phyloP scores from a whole-genome alignment of 257 asterid species.

The Phtheirospermum japonicum region DNA sequence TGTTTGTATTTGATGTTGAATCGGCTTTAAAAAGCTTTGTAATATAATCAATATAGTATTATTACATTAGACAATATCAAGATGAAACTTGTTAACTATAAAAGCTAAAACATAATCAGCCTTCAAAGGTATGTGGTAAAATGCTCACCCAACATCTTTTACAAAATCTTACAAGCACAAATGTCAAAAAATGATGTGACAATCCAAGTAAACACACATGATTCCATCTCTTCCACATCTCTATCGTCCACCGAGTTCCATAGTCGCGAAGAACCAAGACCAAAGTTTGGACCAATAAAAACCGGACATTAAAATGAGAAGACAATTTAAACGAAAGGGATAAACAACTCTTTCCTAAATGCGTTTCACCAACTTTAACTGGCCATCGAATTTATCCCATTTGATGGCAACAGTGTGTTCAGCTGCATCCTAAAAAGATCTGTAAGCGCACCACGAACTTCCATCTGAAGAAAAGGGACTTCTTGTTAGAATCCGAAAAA shows the following conservation, averaged over 20 bases:
- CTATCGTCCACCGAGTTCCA: slow-evolving; percentile 1
- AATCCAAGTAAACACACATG: slow-evolving; percentile 18
- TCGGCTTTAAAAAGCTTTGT: too few relatives aligned
- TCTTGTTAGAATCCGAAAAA: neutral
- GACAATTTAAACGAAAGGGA: neutral
- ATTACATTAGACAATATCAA: too few relatives aligned
- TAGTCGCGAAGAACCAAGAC: slow-evolving; percentile 13
- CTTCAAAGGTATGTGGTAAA: neutral
- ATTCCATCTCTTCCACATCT: slow-evolving; percentile 24
- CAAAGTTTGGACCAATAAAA: slow-evolving; percentile 19
- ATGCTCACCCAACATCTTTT: slow-evolving; percentile 11
- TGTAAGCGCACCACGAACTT: slow-evolving; percentile 84
- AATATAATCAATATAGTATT: neutral
- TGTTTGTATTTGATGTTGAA: too few relatives aligned
- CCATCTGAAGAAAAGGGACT: slow-evolving; percentile 58
- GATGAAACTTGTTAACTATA: neutral
- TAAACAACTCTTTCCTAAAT: neutral
- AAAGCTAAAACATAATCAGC: neutral
- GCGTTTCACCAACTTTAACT: neutral
- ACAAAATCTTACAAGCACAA: slow-evolving; percentile 28
- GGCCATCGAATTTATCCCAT: slow-evolving; percentile 1
- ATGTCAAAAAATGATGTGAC: slow-evolving; percentile 24
- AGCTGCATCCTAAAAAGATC: slow-evolving; percentile 78
- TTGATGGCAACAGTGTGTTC: slow-evolving; percentile 44
- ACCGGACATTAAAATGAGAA: slow-evolving; percentile 4